A percentile compares a stretch with the other conserved stretches of the same genome.
These are phyloP conservation scores for Hippophae tibetana DNA, from an alignment of 306 rosid species.

Conservation along the genomic window DNA sequence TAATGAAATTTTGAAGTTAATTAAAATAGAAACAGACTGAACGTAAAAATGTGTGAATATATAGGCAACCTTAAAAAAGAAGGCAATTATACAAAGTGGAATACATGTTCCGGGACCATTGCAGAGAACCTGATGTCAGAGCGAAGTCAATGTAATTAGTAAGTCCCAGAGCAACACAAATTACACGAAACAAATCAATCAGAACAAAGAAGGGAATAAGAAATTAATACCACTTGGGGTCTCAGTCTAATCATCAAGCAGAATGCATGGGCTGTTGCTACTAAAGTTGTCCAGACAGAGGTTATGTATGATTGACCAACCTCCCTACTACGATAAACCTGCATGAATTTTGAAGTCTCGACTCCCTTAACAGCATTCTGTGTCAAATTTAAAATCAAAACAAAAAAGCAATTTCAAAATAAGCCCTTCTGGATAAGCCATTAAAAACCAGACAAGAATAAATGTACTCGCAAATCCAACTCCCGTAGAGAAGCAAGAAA, in stretches of 20 bases:
- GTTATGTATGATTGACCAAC: conserved; percentile 93
- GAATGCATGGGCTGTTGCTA: conserved; percentile 54
- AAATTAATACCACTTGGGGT: conserved; percentile 78
- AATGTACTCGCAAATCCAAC: conserved; percentile 6
- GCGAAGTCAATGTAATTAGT: not conserved
- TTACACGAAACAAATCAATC: not conserved
- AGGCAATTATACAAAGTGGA: conserved; percentile 76
- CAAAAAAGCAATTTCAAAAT: conserved; percentile 10
- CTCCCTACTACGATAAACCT: conserved; percentile 85
- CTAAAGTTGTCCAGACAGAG: conserved; percentile 75
- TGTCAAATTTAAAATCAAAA: not conserved
- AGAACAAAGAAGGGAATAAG: conserved; percentile 8
- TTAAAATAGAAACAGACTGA: not conserved
- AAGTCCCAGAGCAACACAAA: conserved; percentile 10
- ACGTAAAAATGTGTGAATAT: conserved; percentile 4
- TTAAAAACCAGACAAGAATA: conserved; percentile 10
- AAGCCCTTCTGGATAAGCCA: conserved; percentile 10
- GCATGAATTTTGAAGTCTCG: conserved; percentile 52
- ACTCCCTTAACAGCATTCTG: conserved; percentile 38
- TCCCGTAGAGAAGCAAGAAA: conserved; percentile 3
- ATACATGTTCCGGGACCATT: conserved; percentile 95
- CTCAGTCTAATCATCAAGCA: conserved; percentile 78
- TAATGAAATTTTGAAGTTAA: conserved; percentile 15
- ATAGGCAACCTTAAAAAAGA: conserved; percentile 58
- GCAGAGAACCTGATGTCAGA: conserved; percentile 63